Percentiles rank a stretch among this genome's conserved stretches.
Conservation (phyloP, 2,329 filamentous ascomycete species). For the Leptographium wingfieldii region DNA sequence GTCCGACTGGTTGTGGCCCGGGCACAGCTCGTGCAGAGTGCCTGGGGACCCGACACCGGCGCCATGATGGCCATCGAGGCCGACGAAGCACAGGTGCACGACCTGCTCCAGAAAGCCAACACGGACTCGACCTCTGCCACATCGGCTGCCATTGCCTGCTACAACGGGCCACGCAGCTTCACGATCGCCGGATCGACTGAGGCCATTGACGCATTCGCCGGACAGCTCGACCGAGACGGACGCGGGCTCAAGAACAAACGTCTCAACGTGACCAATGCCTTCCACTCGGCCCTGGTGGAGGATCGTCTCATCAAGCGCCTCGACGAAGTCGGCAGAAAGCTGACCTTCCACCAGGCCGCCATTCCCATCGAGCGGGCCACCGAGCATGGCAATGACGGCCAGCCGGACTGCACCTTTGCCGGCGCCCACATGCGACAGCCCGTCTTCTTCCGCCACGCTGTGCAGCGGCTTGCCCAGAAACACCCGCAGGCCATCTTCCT, state of each 20-base stretch:
- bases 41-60: slow-evolving; percentile 24
- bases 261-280: slow-evolving; percentile 33
- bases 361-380: slow-evolving; percentile 21
- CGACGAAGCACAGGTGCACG: slow-evolving; percentile 14
- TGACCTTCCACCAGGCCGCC: slow-evolving; percentile 20
- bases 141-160: slow-evolving; percentile 29
- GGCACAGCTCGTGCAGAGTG: slow-evolving; percentile 18
- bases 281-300: slow-evolving; percentile 31
- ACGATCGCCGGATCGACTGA: slow-evolving; percentile 25
- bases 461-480: slow-evolving; percentile 22
- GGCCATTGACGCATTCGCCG: slow-evolving; percentile 19
- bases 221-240: neutral
- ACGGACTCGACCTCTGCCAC: neutral
- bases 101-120: neutral
- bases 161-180: slow-evolving; percentile 29
- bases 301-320: slow-evolving; percentile 16
- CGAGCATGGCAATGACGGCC: neutral
- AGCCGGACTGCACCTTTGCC: slow-evolving; percentile 10
- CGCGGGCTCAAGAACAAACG: slow-evolving; percentile 19
- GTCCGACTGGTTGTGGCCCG: slow-evolving; percentile 18
- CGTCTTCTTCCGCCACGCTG: slow-evolving; percentile 29
- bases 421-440: slow-evolving; percentile 27
- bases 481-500: slow-evolving; percentile 20
- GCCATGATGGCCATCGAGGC: slow-evolving; percentile 27
- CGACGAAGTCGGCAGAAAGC: slow-evolving; percentile 13